Conservation (phyloP, 1,284 basidiomycete genomes). For the Uromyces viciae-fabae region DNA sequence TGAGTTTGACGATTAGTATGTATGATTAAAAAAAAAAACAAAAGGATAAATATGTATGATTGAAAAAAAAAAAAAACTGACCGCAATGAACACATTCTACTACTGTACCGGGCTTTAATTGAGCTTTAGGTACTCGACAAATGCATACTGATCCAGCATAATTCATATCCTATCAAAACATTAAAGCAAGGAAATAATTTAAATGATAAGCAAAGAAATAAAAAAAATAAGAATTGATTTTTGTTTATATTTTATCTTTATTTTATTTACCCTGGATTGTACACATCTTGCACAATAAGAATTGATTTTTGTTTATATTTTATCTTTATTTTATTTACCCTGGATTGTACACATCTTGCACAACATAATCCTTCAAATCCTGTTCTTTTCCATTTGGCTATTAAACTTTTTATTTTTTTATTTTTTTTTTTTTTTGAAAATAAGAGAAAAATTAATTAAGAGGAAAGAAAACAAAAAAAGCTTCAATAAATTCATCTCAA, state of each 20-base stretch:
- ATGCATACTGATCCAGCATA: conserved; percentile 99
- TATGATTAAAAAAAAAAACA: neutral
- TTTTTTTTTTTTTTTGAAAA: no score
- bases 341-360: conserved; percentile 90
- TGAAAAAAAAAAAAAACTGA: conserved; percentile 59
- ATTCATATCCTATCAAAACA: conserved; percentile 78
- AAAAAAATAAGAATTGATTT: neutral
- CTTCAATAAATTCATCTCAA: neutral
- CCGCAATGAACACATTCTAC: conserved; percentile 97
- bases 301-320: neutral
- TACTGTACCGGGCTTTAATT: conserved; percentile 82
- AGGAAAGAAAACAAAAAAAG: neutral
- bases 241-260: no score
- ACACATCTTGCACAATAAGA: conserved; percentile 75
- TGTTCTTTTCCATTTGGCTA: conserved; percentile 98
- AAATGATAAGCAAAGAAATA: neutral
- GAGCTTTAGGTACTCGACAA: conserved; percentile 91
- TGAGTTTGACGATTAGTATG: neutral
- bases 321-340: no score
- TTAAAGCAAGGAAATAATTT: neutral
- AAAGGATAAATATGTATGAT: no score
- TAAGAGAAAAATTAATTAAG: conserved; percentile 24
- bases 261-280: conserved; percentile 80
- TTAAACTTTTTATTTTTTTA: no score
- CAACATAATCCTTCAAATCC: conserved; percentile 99